Base-by-base conservation (phyloP, 2,329 filamentous ascomycete species). In the Trichoderma sp. region DNA sequence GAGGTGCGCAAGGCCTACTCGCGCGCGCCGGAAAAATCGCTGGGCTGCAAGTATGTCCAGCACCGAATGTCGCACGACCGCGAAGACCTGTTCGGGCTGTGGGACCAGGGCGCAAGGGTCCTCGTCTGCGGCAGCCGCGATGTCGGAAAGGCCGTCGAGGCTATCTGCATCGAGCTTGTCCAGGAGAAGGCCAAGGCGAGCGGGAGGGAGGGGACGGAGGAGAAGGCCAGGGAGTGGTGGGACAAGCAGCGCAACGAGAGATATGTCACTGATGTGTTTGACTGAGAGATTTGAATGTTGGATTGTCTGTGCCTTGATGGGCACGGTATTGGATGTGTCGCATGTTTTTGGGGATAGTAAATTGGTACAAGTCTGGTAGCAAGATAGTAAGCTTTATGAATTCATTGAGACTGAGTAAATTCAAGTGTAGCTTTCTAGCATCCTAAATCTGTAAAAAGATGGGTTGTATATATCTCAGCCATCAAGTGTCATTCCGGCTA, bases 71-170 rank as follows among this genome's bases (percentile, higher is more conserved):
- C 72, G 10, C 75, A 73, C 4, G 77, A 82, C 64, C 71, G 75
- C 6, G 73, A 78, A 2, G 78, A 81, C 45, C 70, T 83, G 3
- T 69, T 73, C 15, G 70, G 75, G 25, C 73, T 83, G 22, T 84
- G 81, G 81, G 68, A 76, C 5, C 70, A 74, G 9, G 83, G 80
- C 4, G 83, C 88, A 0, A 84, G 85, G 72, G 78, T 90, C 0
- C 92, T 86, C 72, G 84, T 91, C 2, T 92, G 90, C 74, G 90
- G 90, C 4, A 87, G 85, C 52, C 79, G 81, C 5, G 79, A 78
- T 15, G 78, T 88, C 1, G 84, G 83, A 19, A 80, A 82, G 61
- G 84, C 78, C 0, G 78, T 87, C 17, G 79, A 81, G 68, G 78
- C 80, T 6, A 78, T 78, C 7, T 77, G 74, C 54, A 67, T 81